Base-by-base conservation (phyloP, 2,329 filamentous ascomycete species). In the Neonectria hederae region DNA sequence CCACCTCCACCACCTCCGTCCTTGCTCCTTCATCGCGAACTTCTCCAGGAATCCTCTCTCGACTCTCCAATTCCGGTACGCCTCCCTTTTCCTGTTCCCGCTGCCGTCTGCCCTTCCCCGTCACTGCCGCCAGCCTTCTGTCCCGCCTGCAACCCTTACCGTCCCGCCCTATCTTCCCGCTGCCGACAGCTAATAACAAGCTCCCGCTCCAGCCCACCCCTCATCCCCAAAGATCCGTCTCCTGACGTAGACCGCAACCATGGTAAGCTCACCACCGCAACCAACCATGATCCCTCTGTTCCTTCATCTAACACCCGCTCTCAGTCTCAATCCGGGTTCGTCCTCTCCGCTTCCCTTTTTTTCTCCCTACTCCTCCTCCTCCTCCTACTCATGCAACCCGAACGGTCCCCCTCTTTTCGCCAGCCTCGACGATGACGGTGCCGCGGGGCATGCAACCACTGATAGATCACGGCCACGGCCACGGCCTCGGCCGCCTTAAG, bases 281-380 rank as follows among this genome's bases (percentile, higher is more conserved):
- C 65, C 54, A 38, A 54, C 40, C 49, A 51, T 42, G 57, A 59
- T 45, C 42, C 21, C 14, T 52, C 24, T 51, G 5, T 51, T 19
- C 14, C 19, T 8, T 10, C 28, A 28, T 69, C 72, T 72, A 65
- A 67, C 67, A 21, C 52, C 48, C 58, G n/a, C 62, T 54, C 65
- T 19, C 64, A 90, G 88, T 90, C 88, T 89, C 86, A 89, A 86
- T 90, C 88, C 80, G 88, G 88, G 88, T 90, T 83, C 72, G 70
- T 72, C 64, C 67, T 70, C 73, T 59, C 48, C 55, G 14, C 43
- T 60, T 26, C 63, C 52, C 89, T 82, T 79, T 86, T 88, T 66
- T 35, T 63, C n/a, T n/a, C 45, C 62, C 70, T 67, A 66, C 63
- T 66, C 62, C 65, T 66, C 72, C 45, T 28, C 35, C 30, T 46